Evolutionary conservation across 306 rosid species (phyloP), one percentile per base, ranked within the genome.

Genomic region (Cotoneaster glaucophyllus): DNA sequence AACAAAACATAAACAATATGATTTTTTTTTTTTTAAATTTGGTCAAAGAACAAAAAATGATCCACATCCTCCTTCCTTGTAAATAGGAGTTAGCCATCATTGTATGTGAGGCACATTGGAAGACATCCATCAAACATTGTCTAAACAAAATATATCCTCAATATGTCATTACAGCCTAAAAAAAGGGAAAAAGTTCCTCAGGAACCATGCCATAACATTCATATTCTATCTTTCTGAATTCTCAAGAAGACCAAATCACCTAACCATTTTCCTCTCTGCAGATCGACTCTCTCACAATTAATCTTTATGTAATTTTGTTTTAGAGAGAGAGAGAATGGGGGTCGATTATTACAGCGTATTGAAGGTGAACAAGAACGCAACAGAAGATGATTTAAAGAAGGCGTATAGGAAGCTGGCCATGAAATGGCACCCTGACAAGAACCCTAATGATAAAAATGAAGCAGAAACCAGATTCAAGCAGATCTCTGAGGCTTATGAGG

Each of bases 401-500:
- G 83, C 95, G 11, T 94, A 94, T 76, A 85, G 98, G 74, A 91
- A 72, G 62, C 83, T 91, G 89, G 97, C 97, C 54, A 50, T 50
- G 54, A 50, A 50, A 50, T 50, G 54, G 54, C 54, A 50, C 54
- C 54, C 54, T 6, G 54, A 50, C 54, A 50, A 50, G 54, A 50
- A 50, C 54, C 54, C 54, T 5, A 50, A 50, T 15, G 54, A 77
- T 82, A 94, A 91, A 66, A 90, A 88, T 75, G 98, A 92, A 86
- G 97, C 98, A 64, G 98, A 92, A 83, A 93, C 96, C 84, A 90
- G 86, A 69, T 94, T 94, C 94, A 94, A 94, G 90, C 86, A 92
- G 79, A 94, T 94, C 81, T 92, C 98, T 64, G 98, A 94, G 78
- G 97, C 96, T 39, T 94, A 94, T 68, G 96, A 89, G 97, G 98